Conservation (phyloP, 2,329 filamentous ascomycete genomes). For the Aspergillus sp. region DNA sequence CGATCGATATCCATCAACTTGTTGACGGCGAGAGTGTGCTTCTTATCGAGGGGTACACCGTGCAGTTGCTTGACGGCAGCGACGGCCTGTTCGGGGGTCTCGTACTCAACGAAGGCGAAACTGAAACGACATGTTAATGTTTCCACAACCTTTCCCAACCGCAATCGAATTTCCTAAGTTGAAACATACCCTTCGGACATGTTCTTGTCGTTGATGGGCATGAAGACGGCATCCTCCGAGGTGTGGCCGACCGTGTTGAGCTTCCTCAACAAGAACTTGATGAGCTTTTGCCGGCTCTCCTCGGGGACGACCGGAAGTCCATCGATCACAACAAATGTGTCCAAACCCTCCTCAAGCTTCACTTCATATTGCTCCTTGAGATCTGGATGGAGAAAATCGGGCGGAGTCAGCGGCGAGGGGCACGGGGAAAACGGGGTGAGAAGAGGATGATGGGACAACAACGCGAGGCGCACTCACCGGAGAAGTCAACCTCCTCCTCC, state of each 20-base stretch:
- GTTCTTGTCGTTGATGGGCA: conserved; percentile 87
- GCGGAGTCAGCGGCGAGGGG: conserved; percentile 31
- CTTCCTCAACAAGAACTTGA: conserved; percentile 96
- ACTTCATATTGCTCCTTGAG: conserved; percentile 93
- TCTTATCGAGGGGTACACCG: conserved; percentile 88
- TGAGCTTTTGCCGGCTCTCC: conserved; percentile 87
- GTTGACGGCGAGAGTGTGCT: conserved; percentile 92
- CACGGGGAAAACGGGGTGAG: conserved; percentile 13
- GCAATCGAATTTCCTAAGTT: conserved; percentile 2
- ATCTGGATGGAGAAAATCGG: conserved; percentile 53
- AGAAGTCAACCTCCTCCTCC: conserved; percentile 92
- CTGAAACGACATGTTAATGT: conserved; percentile 49
- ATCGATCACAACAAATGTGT: conserved; percentile 95
- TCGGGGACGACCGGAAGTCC: conserved; percentile 86
- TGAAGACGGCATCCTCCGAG: conserved; percentile 83
- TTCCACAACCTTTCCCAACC: conserved; percentile 5
- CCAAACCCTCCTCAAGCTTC: conserved; percentile 90
- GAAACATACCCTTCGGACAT: conserved; percentile 76
- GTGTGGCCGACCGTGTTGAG: conserved; percentile 82
- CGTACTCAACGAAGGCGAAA: conserved; percentile 97
- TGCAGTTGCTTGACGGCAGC: conserved; percentile 88
- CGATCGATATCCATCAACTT: conserved; percentile 98
- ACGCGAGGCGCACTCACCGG: conserved; percentile 48
- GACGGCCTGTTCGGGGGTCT: conserved; percentile 82
- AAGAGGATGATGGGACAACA: conserved; percentile 13